Evolutionary conservation across 2,329 filamentous ascomycete species (phyloP), one percentile per base, ranked within the genome.

Genomic region (Hysterium pulicare): DNA sequence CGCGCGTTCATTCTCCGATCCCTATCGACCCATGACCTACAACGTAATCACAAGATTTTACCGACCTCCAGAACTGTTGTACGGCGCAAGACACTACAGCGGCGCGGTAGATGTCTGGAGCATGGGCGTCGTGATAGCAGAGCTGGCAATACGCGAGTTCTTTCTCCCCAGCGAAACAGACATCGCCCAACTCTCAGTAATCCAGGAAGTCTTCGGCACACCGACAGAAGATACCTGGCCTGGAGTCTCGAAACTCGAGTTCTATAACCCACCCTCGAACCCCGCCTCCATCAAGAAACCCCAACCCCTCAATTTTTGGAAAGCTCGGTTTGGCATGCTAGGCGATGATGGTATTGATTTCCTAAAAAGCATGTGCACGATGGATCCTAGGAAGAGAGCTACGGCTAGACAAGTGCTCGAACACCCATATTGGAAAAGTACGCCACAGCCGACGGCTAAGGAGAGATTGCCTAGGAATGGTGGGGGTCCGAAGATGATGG

Each of bases 31-130:
- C 54, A 98, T 98, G 93, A 96, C 91, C 1, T 83, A 84, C 59
- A 90, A 93, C 59, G 91, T 96, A 51, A 95, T 98, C 66, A 98
- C 93, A 15, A 83, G 90, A 51, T 98, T 93, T 90, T 98, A 97
- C 72, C 81, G 91, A 1, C 90, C 93, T 0, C 90, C 90, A 0
- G 93, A 98, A 73, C 79, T 98, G 17, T 82, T 97, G 50, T 96
- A 91, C 61, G 90, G 90, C 45, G 89, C 90, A 2, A 80, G 82
- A 44, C 87, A 93, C 70, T 98, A 98, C 71, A 84, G 83, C 33
- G 90, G 90, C 19, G 87, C 85, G 5, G 93, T 96, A 16, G 93
- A 98, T 64, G 77, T 98, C 45, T 98, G 93, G 91, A 90, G 86
- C 36, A 86, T 95, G 42, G 93, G 89, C 37, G 83, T 88, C 61